Conservation (phyloP, 805 yeast species). For the Starmerella riodocensis region DNA sequence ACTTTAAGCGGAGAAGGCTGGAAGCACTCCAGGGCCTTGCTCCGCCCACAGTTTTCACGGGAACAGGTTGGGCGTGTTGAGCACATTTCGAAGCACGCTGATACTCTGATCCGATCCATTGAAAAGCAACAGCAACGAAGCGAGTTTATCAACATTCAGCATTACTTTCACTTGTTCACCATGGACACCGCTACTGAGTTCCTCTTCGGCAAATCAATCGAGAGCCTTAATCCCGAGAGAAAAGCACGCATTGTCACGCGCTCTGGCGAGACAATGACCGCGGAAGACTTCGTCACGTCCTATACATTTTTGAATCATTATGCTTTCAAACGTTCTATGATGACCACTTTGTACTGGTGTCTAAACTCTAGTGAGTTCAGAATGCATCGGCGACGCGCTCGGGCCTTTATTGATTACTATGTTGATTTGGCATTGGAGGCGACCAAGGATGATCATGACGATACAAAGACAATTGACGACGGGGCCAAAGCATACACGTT, state of each 20-base stretch:
- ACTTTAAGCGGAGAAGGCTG: constrained; percentile 28
- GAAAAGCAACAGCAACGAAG: background rate
- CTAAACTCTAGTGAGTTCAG: constrained; percentile 24
- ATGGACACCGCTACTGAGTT: constrained; percentile 24
- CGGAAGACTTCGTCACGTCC: constrained; percentile 18
- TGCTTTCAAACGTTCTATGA: constrained; percentile 2
- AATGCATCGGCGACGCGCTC: constrained; percentile 24
- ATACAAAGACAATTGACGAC: constrained; percentile 14
- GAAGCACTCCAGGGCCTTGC: constrained; percentile 30
- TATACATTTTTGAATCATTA: constrained; percentile 8
- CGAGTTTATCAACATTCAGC: constrained; percentile 13
- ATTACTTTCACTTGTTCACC: constrained; percentile 17
- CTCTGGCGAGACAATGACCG: constrained; percentile 15
- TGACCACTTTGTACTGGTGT: constrained; percentile 9
- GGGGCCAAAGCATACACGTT: constrained; percentile 31
- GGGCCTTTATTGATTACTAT: constrained; percentile 29
- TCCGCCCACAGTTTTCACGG: constrained; percentile 29
- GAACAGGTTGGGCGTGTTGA: constrained; percentile 27
- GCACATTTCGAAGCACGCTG: constrained; percentile 23
- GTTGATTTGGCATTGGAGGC: constrained; percentile 29
- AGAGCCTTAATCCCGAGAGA: background rate
- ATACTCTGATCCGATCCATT: constrained; percentile 13
- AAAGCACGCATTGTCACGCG: constrained; percentile 1
- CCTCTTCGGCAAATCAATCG: constrained; percentile 18
- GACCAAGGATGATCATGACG: constrained; percentile 2